Evolutionary conservation across 495 filamentous ascomycete species (phyloP).

Genomic region (Aspergillus nidulans): DNA sequence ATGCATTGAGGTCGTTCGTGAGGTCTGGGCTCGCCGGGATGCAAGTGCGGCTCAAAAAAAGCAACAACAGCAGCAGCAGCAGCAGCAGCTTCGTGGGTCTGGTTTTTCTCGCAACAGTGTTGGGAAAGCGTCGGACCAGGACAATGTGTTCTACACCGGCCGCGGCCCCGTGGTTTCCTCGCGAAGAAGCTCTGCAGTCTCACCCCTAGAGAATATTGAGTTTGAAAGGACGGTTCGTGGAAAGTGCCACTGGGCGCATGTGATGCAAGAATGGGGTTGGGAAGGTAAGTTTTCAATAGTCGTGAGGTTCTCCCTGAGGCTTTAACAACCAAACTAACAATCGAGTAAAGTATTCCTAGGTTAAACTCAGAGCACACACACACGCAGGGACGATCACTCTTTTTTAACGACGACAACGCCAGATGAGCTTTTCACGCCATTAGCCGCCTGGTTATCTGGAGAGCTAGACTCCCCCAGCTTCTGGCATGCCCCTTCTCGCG

Average conservation of each 20-base stretch:
- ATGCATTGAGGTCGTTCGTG: slow-evolving; percentile 69
- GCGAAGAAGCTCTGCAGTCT: slow-evolving; percentile 29
- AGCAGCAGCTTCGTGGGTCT: slow-evolving; percentile 10
- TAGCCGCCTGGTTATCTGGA: background rate
- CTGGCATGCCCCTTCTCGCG: background rate
- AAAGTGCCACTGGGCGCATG: slow-evolving; percentile 67
- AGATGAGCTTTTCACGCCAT: background rate
- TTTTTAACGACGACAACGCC: background rate
- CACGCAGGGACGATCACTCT: background rate
- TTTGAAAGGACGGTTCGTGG: slow-evolving; percentile 64
- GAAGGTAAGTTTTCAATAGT: slow-evolving; percentile 59
- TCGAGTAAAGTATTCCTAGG: slow-evolving; percentile 38
- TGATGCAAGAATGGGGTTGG: slow-evolving; percentile 79
- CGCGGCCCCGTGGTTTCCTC: slow-evolving; percentile 3
- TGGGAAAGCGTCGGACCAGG: slow-evolving; percentile 5
- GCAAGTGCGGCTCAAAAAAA: slow-evolving; percentile 34
- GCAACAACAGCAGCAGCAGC: slow-evolving; percentile 19
- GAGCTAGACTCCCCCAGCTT: background rate
- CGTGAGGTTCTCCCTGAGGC: background rate
- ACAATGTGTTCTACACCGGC: slow-evolving; percentile 9
- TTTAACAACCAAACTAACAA: slow-evolving; percentile 2
- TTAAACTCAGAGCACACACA: slow-evolving; percentile 12
- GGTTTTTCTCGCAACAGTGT: slow-evolving; percentile 14
- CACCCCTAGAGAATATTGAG: slow-evolving; percentile 49
- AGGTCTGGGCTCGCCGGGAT: slow-evolving; percentile 65